These are phyloP conservation scores for Sechiopsis laciniata DNA, from an alignment of 306 rosid genomes.

Conservation along the genomic window DNA sequence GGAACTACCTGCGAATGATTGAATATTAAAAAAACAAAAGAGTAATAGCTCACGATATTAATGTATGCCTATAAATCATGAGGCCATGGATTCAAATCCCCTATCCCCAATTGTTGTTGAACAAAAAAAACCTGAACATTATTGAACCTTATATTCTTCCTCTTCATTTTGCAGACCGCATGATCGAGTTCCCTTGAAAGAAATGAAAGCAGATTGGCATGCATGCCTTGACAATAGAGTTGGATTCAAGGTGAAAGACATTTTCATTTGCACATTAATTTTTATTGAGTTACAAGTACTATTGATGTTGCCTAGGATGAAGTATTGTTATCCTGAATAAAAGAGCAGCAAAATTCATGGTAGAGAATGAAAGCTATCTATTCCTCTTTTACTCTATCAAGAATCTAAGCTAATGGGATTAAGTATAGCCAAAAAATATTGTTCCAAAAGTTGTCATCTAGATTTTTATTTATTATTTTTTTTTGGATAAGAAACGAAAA, in stretches of 20 bases:
- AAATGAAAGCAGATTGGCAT: constrained; percentile 92
- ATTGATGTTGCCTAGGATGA: background rate
- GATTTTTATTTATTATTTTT: no score
- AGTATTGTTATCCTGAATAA: background rate
- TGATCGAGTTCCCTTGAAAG: constrained; percentile 84
- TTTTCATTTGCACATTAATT: background rate
- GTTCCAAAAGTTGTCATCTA: background rate
- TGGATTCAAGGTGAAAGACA: constrained; percentile 77
- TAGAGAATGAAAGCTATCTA: background rate
- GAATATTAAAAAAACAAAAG: no score
- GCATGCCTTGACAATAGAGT: constrained; percentile 84
- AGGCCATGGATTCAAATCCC: no score
- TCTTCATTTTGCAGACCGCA: constrained; percentile 55
- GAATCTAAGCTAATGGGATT: background rate
- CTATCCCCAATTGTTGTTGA: no score
- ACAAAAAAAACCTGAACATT: no score
- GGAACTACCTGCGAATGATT: background rate
- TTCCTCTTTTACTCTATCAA: background rate
- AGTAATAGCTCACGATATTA: no score
- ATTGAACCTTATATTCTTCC: background rate
- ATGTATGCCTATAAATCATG: no score
- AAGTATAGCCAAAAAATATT: background rate
- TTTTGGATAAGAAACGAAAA: no score
- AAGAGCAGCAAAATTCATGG: background rate
- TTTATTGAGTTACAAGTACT: background rate